phyloP scores from a whole-genome alignment of 768 basidiomycete genomes.

The Boletus sp. region DNA sequence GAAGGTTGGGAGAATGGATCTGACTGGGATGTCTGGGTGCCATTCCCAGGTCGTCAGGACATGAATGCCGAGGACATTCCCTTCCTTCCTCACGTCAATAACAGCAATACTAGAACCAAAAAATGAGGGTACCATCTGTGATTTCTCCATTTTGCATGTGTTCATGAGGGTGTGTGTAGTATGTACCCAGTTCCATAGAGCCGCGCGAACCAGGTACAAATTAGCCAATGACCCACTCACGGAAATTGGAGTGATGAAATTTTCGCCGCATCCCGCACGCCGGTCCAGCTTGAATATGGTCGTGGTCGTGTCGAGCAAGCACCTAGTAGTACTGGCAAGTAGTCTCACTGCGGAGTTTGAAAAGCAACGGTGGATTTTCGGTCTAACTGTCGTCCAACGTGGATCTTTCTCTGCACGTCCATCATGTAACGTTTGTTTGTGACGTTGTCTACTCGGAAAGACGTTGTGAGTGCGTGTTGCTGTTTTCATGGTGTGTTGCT shows the following conservation, averaged over 20 bases:
- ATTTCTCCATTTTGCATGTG: conserved; percentile 41
- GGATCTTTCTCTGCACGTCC: no score
- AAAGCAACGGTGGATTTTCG: background rate
- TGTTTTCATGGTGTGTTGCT: no score
- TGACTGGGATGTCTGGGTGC: no score
- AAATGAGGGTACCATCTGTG: conserved; percentile 29
- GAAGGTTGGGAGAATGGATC: no score
- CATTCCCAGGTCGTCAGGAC: no score
- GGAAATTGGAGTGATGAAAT: conserved; percentile 12
- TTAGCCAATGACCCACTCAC: conserved; percentile 31
- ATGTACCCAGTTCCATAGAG: conserved; percentile 38
- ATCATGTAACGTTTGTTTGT: no score
- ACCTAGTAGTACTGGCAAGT: no score
- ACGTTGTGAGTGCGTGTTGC: no score
- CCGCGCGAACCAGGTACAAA: conserved; percentile 32
- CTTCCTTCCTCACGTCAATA: conserved; percentile 8
- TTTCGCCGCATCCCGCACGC: conserved; percentile 8
- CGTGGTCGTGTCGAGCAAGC: background rate
- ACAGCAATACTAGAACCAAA: background rate
- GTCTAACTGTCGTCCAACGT: no score
- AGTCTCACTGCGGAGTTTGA: conserved; percentile 27
- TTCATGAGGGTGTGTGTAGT: conserved; percentile 43
- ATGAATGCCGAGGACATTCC: conserved; percentile 25
- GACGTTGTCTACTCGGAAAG: no score
- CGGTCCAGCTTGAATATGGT: no score